phyloP scores from a whole-genome alignment of 345 rosid species.

The Viola odorata region DNA sequence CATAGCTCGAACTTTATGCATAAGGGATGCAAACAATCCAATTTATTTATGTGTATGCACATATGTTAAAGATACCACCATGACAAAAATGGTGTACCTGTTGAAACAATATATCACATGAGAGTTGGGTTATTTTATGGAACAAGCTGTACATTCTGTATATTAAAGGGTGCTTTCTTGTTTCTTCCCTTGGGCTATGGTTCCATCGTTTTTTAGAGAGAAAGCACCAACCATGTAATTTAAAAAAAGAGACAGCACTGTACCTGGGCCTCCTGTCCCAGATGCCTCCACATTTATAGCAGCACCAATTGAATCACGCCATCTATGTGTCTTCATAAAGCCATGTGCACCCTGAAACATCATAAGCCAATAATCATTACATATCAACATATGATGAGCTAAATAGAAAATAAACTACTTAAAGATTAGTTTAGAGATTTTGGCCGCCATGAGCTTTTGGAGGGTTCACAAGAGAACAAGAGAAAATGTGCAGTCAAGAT shows the following conservation, averaged over 20 bases:
- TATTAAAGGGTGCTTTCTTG: not conserved
- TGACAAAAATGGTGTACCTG: too few species aligned
- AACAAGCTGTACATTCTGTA: conserved; percentile 3
- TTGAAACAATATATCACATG: too few species aligned
- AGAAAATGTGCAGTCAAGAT: not conserved
- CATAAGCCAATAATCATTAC: conserved; percentile 15
- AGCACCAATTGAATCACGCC: conserved; percentile 89
- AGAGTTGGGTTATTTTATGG: too few species aligned
- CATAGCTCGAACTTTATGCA: too few species aligned
- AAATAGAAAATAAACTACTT: conserved; percentile 8
- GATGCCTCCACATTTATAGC: conserved; percentile 91
- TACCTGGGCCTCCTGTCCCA: conserved; percentile 94
- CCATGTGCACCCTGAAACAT: conserved; percentile 87
- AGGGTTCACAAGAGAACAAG: not conserved
- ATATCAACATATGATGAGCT: conserved; percentile 10
- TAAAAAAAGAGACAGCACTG: conserved; percentile 6
- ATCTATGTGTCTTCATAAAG: conserved; percentile 76
- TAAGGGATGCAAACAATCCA: too few species aligned
- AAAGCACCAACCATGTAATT: too few species aligned
- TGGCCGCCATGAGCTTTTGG: conserved; percentile 1
- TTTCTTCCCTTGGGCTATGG: conserved; percentile 1
- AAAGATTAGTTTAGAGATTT: conserved; percentile 11
- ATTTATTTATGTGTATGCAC: too few species aligned
- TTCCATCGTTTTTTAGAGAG: too few species aligned
- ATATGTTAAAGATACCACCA: too few species aligned